These are phyloP conservation scores for Diaporthe humulicola DNA, from an alignment of 2,329 filamentous ascomycete species.

Conservation along the genomic window DNA sequence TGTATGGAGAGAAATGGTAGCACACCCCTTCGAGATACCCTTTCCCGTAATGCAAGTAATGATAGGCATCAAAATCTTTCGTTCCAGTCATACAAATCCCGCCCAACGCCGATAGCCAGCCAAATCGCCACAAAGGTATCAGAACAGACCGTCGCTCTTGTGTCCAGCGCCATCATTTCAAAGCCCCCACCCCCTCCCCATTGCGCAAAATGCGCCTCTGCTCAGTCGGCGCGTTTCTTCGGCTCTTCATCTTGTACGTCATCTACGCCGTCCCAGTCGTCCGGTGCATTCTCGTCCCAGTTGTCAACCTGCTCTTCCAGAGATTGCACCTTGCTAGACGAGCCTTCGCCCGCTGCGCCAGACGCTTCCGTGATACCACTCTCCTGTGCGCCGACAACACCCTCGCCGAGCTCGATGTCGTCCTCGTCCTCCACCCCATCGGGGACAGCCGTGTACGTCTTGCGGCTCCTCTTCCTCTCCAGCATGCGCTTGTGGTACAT, in stretches of 20 bases:
- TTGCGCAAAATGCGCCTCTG: neutral
- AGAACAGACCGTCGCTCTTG: constrained; percentile 23
- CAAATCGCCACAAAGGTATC: constrained; percentile 28
- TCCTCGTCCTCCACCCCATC: constrained; percentile 65
- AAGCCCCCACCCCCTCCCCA: neutral
- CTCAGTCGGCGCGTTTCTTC: constrained; percentile 49
- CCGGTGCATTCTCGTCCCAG: constrained; percentile 87
- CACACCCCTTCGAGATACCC: neutral
- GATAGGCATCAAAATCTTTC: constrained; percentile 17
- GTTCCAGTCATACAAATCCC: constrained; percentile 13
- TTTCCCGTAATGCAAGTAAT: constrained; percentile 24
- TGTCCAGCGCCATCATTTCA: constrained; percentile 24
- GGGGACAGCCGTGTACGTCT: constrained; percentile 79
- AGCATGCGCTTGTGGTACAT: constrained; percentile 98
- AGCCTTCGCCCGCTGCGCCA: constrained; percentile 37
- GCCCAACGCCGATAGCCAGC: constrained; percentile 30
- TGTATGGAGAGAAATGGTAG: neutral
- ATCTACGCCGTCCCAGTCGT: constrained; percentile 68
- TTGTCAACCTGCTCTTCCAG: constrained; percentile 90
- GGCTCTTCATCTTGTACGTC: constrained; percentile 39
- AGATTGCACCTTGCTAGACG: constrained; percentile 52
- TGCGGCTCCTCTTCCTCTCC: constrained; percentile 82
- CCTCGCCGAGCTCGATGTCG: constrained; percentile 84
- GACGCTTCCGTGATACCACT: constrained; percentile 67
- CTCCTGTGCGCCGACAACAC: constrained; percentile 66